These are phyloP conservation scores for Hypoxylon sp. DNA, from an alignment of 2,329 filamentous ascomycete species.

Conservation along the genomic window DNA sequence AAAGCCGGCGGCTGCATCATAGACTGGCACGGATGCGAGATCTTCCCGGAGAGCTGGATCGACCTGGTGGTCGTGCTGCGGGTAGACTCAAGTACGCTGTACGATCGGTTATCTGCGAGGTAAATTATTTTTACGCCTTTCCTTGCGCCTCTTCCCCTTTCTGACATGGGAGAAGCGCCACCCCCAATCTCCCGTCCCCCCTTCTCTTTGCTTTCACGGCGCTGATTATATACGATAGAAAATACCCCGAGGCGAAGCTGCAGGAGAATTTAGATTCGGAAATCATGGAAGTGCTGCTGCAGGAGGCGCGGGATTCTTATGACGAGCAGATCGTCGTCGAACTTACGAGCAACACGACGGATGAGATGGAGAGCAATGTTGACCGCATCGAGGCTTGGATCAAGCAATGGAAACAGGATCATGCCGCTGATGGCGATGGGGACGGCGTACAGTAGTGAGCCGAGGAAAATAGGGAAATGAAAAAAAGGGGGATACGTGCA, in stretches of 20 bases:
- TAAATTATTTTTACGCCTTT: constrained; percentile 55
- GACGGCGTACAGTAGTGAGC: background rate
- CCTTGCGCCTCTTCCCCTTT: background rate
- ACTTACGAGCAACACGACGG: constrained; percentile 82
- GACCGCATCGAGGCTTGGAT: constrained; percentile 88
- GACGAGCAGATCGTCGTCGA: constrained; percentile 91
- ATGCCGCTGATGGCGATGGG: constrained; percentile 53
- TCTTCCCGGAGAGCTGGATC: constrained; percentile 94
- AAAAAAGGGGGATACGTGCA: background rate
- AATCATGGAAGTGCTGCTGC: constrained; percentile 94
- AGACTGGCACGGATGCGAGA: constrained; percentile 98
- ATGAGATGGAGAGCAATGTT: constrained; percentile 91
- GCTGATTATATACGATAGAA: constrained; percentile 61
- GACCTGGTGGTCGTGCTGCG: constrained; percentile 94
- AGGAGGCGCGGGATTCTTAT: constrained; percentile 91
- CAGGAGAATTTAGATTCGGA: constrained; percentile 97
- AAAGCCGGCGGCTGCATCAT: constrained; percentile 87
- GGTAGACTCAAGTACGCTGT: constrained; percentile 83
- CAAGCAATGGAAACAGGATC: constrained; percentile 83
- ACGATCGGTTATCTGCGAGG: constrained; percentile 85
- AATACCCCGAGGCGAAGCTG: constrained; percentile 88
- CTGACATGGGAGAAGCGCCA: background rate
- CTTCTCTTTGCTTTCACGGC: no score
- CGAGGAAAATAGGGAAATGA: background rate
- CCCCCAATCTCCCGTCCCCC: background rate